Evolutionary conservation across 2,329 filamentous ascomycete genomes (phyloP), one percentile per base, ranked within the genome.

Genomic region (Neoscytalidium dimidiatum): DNA sequence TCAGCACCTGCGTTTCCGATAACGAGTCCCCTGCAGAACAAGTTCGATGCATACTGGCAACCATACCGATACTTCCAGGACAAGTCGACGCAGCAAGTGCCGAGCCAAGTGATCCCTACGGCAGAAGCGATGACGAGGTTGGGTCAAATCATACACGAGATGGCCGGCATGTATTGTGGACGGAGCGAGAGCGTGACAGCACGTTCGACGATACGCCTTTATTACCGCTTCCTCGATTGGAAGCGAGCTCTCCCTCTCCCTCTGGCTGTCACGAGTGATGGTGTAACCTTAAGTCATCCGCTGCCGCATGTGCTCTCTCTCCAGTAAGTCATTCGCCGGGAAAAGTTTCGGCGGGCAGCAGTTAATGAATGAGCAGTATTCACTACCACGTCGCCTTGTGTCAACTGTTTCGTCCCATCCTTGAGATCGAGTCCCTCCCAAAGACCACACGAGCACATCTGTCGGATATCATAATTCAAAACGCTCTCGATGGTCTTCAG

Each of bases 241-340:
- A 69, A 68, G 58, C 43, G 66, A 13, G 43, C 52, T 17, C 61
- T 73, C 38, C 69, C 72, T 3, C n/a, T 62, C 26, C 44, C 65
- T 19, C 51, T 73, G 58, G 28, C 29, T 13, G 41, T 67, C 17
- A 56, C 65, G 2, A 52, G 66, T 21, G 65, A 66, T 21, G 64
- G 61, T 46, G 63, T 58, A 41, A 60, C 31, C 6, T 23, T 29
- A 9, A 41, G 38, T 46, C 51, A 51, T 23, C 46, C 66, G 9
- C 53, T 73, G n/a, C 72, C 72, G 13, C 71, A 73, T 60, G 67
- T 73, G 43, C 66, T 72, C 14, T 70, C 66, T 44, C 66, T 74
- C 7, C 71, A 74, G 72, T 74, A 67, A 49, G 71, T 64, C 4
- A 7, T 17, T 26, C 4, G 8, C n/a, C 17, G 23, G 13, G 3